Evolutionary conservation across 768 basidiomycete genomes (phyloP).

Genomic region (Termitomyces sp.): DNA sequence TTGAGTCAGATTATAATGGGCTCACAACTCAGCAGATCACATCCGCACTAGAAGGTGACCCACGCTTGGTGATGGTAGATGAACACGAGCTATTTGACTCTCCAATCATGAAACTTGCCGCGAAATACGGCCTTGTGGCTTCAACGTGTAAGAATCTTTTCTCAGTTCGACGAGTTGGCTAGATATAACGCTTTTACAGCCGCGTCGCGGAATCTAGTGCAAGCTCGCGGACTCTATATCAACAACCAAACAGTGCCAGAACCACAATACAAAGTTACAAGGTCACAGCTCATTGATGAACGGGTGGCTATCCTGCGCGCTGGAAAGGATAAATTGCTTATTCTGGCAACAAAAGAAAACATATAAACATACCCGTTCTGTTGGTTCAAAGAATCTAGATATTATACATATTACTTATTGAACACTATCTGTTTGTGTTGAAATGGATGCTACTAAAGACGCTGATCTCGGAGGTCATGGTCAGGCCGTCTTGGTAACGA

Average conservation of each 20-base stretch:
- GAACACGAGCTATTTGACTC: constrained; percentile 45
- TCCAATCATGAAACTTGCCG: constrained; percentile 58
- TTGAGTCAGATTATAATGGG: constrained; percentile 35
- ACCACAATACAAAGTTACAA: constrained; percentile 32
- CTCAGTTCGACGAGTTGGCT: not conserved
- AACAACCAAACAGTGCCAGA: constrained; percentile 61
- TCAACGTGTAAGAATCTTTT: constrained; percentile 57
- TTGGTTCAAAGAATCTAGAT: not conserved
- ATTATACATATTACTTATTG: not conserved
- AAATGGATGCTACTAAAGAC: not conserved
- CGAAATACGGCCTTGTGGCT: constrained; percentile 47
- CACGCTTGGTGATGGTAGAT: constrained; percentile 51
- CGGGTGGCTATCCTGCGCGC: constrained; percentile 62
- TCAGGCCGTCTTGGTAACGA: not conserved
- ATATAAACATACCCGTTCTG: not conserved
- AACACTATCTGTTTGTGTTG: not conserved
- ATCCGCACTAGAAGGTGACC: constrained; percentile 58
- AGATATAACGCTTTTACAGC: constrained; percentile 32
- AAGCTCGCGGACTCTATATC: constrained; percentile 64
- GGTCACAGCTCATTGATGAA: constrained; percentile 50
- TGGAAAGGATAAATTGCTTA: constrained; percentile 67
- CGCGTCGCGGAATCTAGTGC: constrained; percentile 57
- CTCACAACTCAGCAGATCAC: constrained; percentile 54
- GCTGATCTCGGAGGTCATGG: not conserved
- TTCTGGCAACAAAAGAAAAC: constrained; percentile 31